Evolutionary conservation across 2,329 filamentous ascomycete species (phyloP), one percentile per base, ranked within the genome.

Genomic region (Fonsecaea pedrosoi): DNA sequence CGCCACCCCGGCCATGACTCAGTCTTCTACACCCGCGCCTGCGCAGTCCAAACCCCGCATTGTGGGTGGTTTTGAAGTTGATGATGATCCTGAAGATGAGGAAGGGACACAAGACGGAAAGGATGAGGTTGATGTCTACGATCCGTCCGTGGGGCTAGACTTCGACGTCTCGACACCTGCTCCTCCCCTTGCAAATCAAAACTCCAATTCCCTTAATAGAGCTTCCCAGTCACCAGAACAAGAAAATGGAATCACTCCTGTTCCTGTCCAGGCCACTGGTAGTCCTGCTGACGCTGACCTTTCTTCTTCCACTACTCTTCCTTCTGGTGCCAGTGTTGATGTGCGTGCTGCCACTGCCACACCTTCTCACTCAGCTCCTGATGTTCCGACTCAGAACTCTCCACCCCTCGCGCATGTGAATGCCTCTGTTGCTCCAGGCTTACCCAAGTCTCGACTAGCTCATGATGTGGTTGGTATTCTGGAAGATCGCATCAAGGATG

Each of bases 401-500:
- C 67, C 67, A 50, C 64, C 68, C 54, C 67, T 60, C 63, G 64
- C 64, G 62, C 60, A 65, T 70, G 68, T 71, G 68, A 71, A 71
- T 65, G 70, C 71, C 69, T 56, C 71, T 66, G 69, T 72, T 75
- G 63, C 62, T 68, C 65, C 70, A 69, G 63, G 75, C 67, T 76
- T 75, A 69, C 76, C 80, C 67, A 82, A 79, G 75, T 82, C 85
- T 72, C 86, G 88, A 69, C 81, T 90, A 70, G 87, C 90, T 64
- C 86, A 90, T 80, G 91, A 96, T 79, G 87, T 86, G 71, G 85
- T 94, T 73, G 89, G 90, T 65, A 87, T 94, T 66, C 84, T 98
- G 75, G 94, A 99, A 82, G 92, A 95, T 77, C 89, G 94, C 75
- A 90, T 98, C 77, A 90, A 90, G 77, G 92, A 97, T 75, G 95